Evolutionary conservation across 352 stramenopile species (phyloP).

Genomic region (Pythium periplocum): DNA sequence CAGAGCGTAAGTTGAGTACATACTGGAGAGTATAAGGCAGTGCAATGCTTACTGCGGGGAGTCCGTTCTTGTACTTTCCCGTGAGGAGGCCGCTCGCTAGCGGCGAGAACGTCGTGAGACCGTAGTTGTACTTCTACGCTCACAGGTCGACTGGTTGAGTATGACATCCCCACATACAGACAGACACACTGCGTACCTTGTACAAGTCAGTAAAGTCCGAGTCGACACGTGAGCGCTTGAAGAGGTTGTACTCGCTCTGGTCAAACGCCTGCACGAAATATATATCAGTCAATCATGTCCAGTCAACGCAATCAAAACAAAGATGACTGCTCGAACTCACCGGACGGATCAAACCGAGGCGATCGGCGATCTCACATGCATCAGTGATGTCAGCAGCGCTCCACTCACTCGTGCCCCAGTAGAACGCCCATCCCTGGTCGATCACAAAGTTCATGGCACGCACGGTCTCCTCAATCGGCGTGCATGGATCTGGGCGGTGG

Average conservation of each 20-base stretch:
- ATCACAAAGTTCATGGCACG: slow-evolving; percentile 44
- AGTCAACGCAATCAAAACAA: no score
- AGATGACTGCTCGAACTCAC: slow-evolving; percentile 1
- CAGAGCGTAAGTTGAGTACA: no score
- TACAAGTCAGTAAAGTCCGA: slow-evolving; percentile 35
- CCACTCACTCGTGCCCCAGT: slow-evolving; percentile 57
- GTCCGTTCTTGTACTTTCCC: slow-evolving; percentile 34
- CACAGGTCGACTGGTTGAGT: no score
- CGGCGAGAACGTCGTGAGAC: slow-evolving; percentile 33
- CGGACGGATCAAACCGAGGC: slow-evolving; percentile 24
- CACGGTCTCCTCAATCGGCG: slow-evolving; percentile 41
- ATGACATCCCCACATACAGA: no score
- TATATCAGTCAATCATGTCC: no score
- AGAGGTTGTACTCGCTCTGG: slow-evolving; percentile 54
- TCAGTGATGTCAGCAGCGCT: slow-evolving; percentile 31
- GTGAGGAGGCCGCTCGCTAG: slow-evolving; percentile 34
- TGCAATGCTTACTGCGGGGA: background rate
- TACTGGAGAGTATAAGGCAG: no score
- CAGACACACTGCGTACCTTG: background rate
- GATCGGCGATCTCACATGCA: slow-evolving; percentile 28
- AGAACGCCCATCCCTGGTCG: slow-evolving; percentile 33
- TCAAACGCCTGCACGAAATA: slow-evolving; percentile 8
- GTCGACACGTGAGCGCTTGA: slow-evolving; percentile 34
- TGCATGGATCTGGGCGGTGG: slow-evolving; percentile 26
- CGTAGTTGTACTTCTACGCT: slow-evolving; percentile 24